These are phyloP conservation scores for Rhynchosporium graminicola DNA, from an alignment of 2,329 filamentous ascomycete species.

Conservation along the genomic window DNA sequence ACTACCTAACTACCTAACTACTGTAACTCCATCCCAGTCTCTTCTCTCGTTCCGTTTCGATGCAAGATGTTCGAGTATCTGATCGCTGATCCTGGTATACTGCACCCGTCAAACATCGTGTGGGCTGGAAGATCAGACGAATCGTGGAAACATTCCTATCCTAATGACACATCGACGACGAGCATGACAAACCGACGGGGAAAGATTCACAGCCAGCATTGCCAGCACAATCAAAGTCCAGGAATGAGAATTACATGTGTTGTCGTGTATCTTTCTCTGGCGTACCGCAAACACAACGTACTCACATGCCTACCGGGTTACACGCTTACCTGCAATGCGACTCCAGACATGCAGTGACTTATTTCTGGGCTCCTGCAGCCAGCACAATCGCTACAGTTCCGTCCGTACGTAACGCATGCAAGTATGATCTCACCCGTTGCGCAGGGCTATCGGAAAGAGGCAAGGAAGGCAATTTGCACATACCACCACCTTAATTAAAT, in stretches of 20 bases:
- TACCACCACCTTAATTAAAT: constrained; percentile 1
- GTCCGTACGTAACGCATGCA: neutral
- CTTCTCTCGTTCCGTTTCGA: constrained; percentile 6
- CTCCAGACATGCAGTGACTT: constrained; percentile 14
- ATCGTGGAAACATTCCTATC: too few species aligned
- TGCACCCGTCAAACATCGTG: constrained; percentile 8
- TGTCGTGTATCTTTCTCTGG: constrained; percentile 10
- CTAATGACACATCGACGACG: neutral
- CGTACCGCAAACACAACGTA: neutral
- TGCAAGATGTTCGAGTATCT: neutral
- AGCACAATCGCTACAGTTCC: neutral
- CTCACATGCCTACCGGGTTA: neutral
- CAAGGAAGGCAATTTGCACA: neutral
- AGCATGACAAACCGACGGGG: neutral
- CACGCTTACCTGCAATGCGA: constrained; percentile 11
- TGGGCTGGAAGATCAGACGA: neutral
- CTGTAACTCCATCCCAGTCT: neutral
- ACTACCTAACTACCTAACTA: neutral
- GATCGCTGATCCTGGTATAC: neutral
- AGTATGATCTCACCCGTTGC: neutral
- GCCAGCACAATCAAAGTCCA: neutral
- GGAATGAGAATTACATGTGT: neutral
- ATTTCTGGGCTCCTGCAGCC: constrained; percentile 14
- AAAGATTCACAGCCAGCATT: constrained; percentile 1
- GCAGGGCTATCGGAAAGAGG: neutral